phyloP scores from a whole-genome alignment of 208 protist genomes.

The Strigomonas culicis region DNA sequence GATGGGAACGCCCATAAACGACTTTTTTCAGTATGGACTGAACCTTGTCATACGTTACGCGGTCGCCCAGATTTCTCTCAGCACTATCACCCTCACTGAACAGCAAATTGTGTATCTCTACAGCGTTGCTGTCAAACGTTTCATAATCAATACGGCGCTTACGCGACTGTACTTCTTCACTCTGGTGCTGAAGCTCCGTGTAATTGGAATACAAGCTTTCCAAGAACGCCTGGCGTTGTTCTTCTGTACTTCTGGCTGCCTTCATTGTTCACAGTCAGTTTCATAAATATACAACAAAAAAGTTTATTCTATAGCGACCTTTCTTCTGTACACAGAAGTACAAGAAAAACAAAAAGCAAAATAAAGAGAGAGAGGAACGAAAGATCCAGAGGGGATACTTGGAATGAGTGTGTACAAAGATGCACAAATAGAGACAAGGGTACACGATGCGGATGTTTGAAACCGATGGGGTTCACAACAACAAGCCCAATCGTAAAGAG shows the following conservation, averaged over 20 bases:
- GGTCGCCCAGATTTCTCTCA: conserved; percentile 51
- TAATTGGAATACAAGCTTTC: conserved; percentile 74
- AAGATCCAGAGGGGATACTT: too few relatives aligned
- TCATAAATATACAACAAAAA: too few relatives aligned
- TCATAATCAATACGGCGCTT: conserved; percentile 52
- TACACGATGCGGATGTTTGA: too few relatives aligned
- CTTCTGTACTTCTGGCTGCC: conserved; percentile 24
- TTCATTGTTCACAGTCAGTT: neutral
- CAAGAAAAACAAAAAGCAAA: neutral
- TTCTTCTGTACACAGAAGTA: neutral
- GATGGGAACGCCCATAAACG: conserved; percentile 47
- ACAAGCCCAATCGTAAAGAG: too few relatives aligned
- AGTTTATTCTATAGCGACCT: neutral
- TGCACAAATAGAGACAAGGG: too few relatives aligned
- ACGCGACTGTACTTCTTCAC: conserved; percentile 46
- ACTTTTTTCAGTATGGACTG: conserved; percentile 64
- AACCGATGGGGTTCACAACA: too few relatives aligned
- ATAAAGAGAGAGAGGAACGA: too few relatives aligned
- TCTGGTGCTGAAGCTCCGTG: conserved; percentile 55
- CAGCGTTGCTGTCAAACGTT: conserved; percentile 53
- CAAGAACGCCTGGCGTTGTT: conserved; percentile 54
- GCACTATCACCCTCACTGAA: conserved; percentile 28
- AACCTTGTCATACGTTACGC: conserved; percentile 75
- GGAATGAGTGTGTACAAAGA: too few relatives aligned
- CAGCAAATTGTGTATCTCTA: conserved; percentile 58